Conservation (phyloP, 768 basidiomycete genomes). For the Kwoniella newhampshirensis region DNA sequence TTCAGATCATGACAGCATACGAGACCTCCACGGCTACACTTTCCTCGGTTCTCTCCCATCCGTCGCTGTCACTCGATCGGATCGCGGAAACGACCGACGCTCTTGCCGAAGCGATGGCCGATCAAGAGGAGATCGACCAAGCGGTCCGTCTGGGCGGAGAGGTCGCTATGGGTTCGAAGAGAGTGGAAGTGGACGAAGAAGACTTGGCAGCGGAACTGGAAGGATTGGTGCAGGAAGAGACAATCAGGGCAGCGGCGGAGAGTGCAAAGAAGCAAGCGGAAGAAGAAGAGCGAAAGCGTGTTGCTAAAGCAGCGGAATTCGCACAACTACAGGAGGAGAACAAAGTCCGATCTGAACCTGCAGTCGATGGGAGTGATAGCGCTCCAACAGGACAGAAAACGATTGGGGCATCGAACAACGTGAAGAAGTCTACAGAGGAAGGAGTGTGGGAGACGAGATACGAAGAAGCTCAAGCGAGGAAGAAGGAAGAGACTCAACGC, state of each 20-base stretch:
- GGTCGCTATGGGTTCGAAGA: slow-evolving; percentile 58
- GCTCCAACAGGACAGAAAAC: slow-evolving; percentile 1
- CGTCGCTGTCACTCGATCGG: slow-evolving; percentile 70
- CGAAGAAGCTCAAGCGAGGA: slow-evolving; percentile 31
- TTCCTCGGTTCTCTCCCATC: slow-evolving; percentile 71
- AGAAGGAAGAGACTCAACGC: slow-evolving; percentile 30
- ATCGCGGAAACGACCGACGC: slow-evolving; percentile 86
- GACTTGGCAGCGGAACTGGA: slow-evolving; percentile 68
- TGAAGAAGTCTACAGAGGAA: slow-evolving; percentile 3
- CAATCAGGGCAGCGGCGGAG: slow-evolving; percentile 46
- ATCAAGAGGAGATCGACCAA: slow-evolving; percentile 79
- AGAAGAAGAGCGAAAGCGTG: slow-evolving; percentile 15
- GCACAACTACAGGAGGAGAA: slow-evolving; percentile 10
- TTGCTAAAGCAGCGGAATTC: slow-evolving; percentile 12
- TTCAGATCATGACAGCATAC: slow-evolving; percentile 83
- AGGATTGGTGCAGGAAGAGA: slow-evolving; percentile 59
- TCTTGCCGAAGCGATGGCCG: slow-evolving; percentile 75
- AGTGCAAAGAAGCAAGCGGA: slow-evolving; percentile 13
- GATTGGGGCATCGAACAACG: neutral
- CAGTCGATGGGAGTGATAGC: neutral
- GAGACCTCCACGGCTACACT: slow-evolving; percentile 78
- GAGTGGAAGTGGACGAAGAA: slow-evolving; percentile 57
- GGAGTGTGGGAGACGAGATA: slow-evolving; percentile 25
- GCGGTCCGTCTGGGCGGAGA: slow-evolving; percentile 70
- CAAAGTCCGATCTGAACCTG: slow-evolving; percentile 12